Base-by-base conservation (phyloP, 225 moss, liverwort and hornwort species). In the Sphagnum contortum region DNA sequence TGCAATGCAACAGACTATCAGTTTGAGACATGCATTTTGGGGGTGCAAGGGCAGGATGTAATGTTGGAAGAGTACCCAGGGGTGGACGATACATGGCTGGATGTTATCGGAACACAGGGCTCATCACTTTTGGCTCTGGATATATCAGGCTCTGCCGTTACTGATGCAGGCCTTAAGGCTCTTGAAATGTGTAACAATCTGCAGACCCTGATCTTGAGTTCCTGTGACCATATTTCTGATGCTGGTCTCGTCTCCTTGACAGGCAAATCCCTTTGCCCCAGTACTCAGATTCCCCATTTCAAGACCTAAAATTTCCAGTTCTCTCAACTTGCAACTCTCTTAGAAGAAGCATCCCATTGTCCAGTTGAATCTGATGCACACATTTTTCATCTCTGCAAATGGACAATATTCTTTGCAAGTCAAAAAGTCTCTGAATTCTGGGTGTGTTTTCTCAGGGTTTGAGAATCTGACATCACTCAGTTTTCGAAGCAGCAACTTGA, bases 21-120 rank as follows among this genome's bases (percentile, higher is more conserved):
- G 29, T 29, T 29, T 29, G 29, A 29, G 29, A 29, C 29, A 29
- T 29, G 29, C 29, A 50, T 46, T 10, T 65, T 29, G 10, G 50
- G 48, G 50, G 2, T 12, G 12, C 9, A 52, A 48, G 64, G 64
- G 52, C 81, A 95, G 92, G 90, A 96, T 62, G 50, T 92, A 54
- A 50, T 84, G 48, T 86, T 96, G 63, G 78, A 81, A 54, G 90
- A 92, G 2, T 88, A 87, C 68, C 66, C 68, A 60, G 90, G 81
- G 62, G 85, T 92, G 70, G 66, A 74, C 29, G 95, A 96, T 75
- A 74, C 65, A 56, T 96, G 95, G 95, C 70, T 95, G 83, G 88
- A 92, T 64, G 75, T 92, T 9, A 76, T 90, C 13, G 88, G 92
- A 64, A 81, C 83, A 61, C 92, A 95, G 84, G 81, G 90, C 11